Base-by-base conservation (phyloP, 257 asterid genomes). In the Eustoma russellianum region DNA sequence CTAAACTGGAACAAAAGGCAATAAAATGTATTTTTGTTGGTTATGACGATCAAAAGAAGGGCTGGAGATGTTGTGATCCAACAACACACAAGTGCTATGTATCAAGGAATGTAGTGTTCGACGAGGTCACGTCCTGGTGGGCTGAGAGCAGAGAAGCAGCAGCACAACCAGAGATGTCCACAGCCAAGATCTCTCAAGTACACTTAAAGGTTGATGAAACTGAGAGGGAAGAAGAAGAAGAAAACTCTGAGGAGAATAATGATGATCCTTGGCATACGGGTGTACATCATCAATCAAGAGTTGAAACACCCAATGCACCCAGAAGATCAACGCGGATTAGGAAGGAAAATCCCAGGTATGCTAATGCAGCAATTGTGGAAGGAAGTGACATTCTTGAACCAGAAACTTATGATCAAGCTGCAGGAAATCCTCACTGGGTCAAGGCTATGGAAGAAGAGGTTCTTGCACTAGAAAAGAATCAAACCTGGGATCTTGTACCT, bases 261-360 rank as follows among this genome's bases (percentile, higher is more conserved):
- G 17, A 10, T 9, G 41, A 4, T n/a, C 17, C 33, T 0, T 38
- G 48, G 50, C 2, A 55, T 10, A 38, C 50, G 12, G 38, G 35
- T 1, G 33, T 41, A 1, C n/a, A n/a, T n/a, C n/a, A n/a, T n/a
- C n/a, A 3, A 16, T 55, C 17, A 41, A 9, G 15, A 12, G 33
- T 10, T 2, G 13, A 6, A n/a, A 12, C 15, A 50, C 12, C 15
- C 49, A 28, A 17, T 44, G 5, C n/a, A 28, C 46, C 18, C 9
- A 13, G 60, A 12, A 10, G 58, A 33, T 60, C 52, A 12, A 51
- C 17, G 2, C 24, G 19, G 19, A 13, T 35, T 1, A 40, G 60
- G 49, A 10, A 7, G 4, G 16, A 56, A 40, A 60, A 50, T 17
- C 35, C 57, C 9, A 50, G 24, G 24, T 60, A 60, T 51, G 30